Base-by-base conservation (phyloP, 148 eudicot genomes). In the Diospyros kaki region DNA sequence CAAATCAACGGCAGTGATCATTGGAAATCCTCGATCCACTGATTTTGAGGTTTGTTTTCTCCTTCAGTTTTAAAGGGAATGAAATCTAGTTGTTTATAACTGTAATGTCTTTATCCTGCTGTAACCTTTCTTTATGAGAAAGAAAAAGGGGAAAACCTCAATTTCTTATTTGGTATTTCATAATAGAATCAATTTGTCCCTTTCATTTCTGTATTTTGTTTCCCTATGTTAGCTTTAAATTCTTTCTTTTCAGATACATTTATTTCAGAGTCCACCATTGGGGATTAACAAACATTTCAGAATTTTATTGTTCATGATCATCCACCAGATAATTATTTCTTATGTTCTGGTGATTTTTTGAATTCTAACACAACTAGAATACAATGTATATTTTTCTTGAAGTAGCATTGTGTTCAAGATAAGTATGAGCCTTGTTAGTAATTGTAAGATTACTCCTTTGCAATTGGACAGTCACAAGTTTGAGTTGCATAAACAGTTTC, bases 1-100 rank as follows among this genome's bases (percentile, higher is more conserved):
- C 73, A 85, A 86, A 65, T 84, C 92, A 79, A 86, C 86, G 54
- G 90, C 94, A 28, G 98, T 91, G 73, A 81, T 86, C 18, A 87
- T 87, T 76, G 94, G 83, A 64, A 95, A 95, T 84, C 98, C 98
- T 15, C 96, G 98, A 40, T 86, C 98, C 73, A 76, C 98, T 65
- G 98, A 95, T 85, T 92, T 91, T 86, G 99, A 95, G 99, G 99
- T 92, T 83, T 73, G 88, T 80, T 72, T 70, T 58, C 53, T 38
- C 11, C 6, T 9, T 54, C 45, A 14, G 3, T 76, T 10, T 52
- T 43, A 46, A n/a, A 6, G n/a, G 54, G 43, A 28, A 73, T 69
- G 58, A 61, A 28, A 10, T 51, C 17, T 51, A 51, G 7, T 69
- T 52, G 39, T 39, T 11, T 11, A 0, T 28, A 40, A 13, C 17